Evolutionary conservation across 1,284 basidiomycete species (phyloP).

Genomic region (Puccinia horiana): DNA sequence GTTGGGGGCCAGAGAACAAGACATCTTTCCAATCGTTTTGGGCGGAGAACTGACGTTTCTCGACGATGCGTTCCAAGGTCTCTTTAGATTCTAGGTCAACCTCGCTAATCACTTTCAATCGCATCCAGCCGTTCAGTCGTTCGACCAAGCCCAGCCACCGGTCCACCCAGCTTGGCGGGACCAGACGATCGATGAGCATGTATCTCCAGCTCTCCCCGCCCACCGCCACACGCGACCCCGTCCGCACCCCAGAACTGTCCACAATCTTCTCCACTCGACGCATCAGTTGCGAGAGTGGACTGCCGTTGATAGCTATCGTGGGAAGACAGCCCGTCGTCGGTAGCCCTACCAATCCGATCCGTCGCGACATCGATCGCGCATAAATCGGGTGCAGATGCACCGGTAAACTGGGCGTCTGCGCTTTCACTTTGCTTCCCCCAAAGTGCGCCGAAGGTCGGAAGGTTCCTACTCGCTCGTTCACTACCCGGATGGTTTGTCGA

Average conservation of each 20-base stretch:
- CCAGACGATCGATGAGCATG: background rate
- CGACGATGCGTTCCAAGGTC: slow-evolving; percentile 22
- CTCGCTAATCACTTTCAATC: background rate
- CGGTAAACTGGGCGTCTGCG: slow-evolving; percentile 1
- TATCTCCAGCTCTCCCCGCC: slow-evolving; percentile 26
- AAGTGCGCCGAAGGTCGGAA: slow-evolving; percentile 6
- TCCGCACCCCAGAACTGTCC: background rate
- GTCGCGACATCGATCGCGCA: slow-evolving; percentile 26
- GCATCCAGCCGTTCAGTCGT: slow-evolving; percentile 36
- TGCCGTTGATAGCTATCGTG: background rate
- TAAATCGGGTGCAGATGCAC: slow-evolving; percentile 37
- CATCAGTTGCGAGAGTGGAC: slow-evolving; percentile 12
- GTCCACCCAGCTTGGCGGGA: background rate
- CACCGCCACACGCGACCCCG: background rate
- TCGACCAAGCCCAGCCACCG: slow-evolving; percentile 26
- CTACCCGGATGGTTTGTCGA: background rate
- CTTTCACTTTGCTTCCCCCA: background rate
- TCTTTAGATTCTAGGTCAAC: slow-evolving; percentile 5
- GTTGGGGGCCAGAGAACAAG: background rate
- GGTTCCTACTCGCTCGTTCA: slow-evolving; percentile 40
- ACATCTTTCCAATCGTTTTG: slow-evolving; percentile 26
- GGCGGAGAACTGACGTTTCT: slow-evolving; percentile 20
- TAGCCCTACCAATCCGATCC: background rate
- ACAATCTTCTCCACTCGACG: slow-evolving; percentile 17
- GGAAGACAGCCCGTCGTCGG: background rate